Evolutionary conservation across 352 stramenopile genomes (phyloP), one percentile per base, ranked within the genome.

Genomic region (Pythium sukuiense): DNA sequence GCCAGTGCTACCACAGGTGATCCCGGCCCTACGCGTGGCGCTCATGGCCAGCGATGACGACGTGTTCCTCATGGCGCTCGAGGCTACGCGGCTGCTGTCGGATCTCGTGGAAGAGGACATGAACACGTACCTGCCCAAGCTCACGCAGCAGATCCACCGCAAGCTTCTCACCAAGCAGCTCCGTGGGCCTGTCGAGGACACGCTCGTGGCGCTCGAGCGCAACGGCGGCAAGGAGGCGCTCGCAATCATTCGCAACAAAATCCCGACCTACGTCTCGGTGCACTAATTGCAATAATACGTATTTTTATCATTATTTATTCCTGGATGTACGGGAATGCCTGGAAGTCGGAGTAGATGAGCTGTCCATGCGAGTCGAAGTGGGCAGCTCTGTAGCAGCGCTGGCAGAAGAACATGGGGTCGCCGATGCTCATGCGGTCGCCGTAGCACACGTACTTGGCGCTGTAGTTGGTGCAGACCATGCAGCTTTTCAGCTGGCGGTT

Each of bases 391-490:
- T 90, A 93, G 71, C 85, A 93, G 24, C 82, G 80, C 30, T 90
- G 71, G 65, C 82, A 93, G 70, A 81, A 91, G 37, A 93, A 88
- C 85, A 91, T 93, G 18, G 85, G 85, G 53, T 90, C 83, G 7
- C 82, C 70, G 33, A 80, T 74, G 32, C 70, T 76, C 45, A 93
- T 62, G n/a, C 72, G 72, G 68, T 93, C 85, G 18, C 80, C 81
- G 63, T 90, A 93, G 61, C 79, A 88, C n/a, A 93, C 79, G 55
- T 76, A 90, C 59, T 90, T 93, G 62, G 85, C 85, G 18, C 69
- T 89, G 69, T 87, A 93, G 46, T 91, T 77, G 69, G 86, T 75
- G 55, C 85, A 93, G 20, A 90, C 76, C 48, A 89, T 71, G 41
- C 85, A 93, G 61, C 86, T 89, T 43, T 81, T 82, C n/a, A 93